These are phyloP conservation scores for Ilex paraguariensis DNA, from an alignment of 305 asterid genomes.

Conservation along the genomic window DNA sequence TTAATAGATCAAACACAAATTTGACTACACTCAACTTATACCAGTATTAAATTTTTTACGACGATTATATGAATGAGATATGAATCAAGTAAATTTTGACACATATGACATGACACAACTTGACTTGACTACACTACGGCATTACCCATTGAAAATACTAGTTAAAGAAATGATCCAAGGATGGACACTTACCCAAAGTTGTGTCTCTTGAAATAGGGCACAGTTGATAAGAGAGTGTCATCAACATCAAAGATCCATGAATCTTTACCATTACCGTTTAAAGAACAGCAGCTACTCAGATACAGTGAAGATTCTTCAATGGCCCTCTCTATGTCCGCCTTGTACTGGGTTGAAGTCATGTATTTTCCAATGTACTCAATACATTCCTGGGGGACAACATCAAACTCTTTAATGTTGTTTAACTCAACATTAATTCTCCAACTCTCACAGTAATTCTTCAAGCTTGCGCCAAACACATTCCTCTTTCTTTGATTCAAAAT, in stretches of 20 bases:
- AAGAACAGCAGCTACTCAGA: slow-evolving; percentile 24
- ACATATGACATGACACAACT: no score
- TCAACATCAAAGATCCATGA: slow-evolving; percentile 52
- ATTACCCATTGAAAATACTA: no score
- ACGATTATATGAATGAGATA: no score
- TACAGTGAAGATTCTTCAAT: slow-evolving; percentile 34
- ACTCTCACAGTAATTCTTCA: slow-evolving; percentile 50
- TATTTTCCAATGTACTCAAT: slow-evolving; percentile 24
- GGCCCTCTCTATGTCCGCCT: slow-evolving; percentile 27
- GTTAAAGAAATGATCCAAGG: no score
- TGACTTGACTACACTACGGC: no score
- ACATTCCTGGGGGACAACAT: slow-evolving; percentile 46
- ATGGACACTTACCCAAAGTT: slow-evolving; percentile 28
- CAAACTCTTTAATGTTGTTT: slow-evolving; percentile 39
- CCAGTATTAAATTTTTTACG: no score
- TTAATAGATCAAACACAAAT: no score
- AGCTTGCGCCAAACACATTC: slow-evolving; percentile 11
- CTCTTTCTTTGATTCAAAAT: slow-evolving; percentile 23
- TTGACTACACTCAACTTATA: no score
- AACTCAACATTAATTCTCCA: slow-evolving; percentile 46
- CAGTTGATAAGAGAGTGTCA: slow-evolving; percentile 41
- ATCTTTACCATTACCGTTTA: slow-evolving; percentile 38
- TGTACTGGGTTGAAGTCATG: slow-evolving; percentile 43
- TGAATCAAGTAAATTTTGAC: no score
- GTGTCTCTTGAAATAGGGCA: slow-evolving; percentile 38